Evolutionary conservation across 129 eudicot species (phyloP).

Genomic region (Flaveria trinervia): DNA sequence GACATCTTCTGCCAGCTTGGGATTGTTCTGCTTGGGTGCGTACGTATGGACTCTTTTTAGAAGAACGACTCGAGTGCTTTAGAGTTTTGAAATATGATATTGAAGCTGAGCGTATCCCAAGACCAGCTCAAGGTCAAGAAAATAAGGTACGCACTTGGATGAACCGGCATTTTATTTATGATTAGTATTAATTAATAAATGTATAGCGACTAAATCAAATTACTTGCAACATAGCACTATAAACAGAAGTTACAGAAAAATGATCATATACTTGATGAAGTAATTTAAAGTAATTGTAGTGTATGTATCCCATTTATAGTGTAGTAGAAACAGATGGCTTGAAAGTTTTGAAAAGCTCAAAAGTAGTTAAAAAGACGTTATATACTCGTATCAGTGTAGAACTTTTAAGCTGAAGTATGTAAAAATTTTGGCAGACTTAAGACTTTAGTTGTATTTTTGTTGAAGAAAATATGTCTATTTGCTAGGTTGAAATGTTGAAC

Average conservation of each 20-base stretch:
- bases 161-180: constrained; percentile 1
- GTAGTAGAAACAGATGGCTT: not conserved
- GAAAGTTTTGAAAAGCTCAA: not conserved
- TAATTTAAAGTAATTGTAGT: not conserved
- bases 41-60: constrained; percentile 84
- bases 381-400: not conserved
- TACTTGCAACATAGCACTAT: not conserved
- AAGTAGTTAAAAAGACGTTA: not conserved
- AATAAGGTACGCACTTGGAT: constrained; percentile 57
- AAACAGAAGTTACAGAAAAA: not conserved
- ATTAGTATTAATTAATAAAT: not conserved
- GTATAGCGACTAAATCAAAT: not conserved
- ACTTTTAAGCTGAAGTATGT: constrained; percentile 1
- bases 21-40: constrained; percentile 99
- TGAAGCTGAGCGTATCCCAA: constrained; percentile 85
- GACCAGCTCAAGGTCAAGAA: constrained; percentile 75
- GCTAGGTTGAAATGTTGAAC: not conserved
- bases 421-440: not conserved
- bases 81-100: constrained; percentile 85
- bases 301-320: not conserved
- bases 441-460: not conserved
- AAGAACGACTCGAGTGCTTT: constrained; percentile 92
- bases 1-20: constrained; percentile 63
- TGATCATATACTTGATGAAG: constrained; percentile 6
- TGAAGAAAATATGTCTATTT: not conserved